These are phyloP conservation scores for Leptomonas pyrrhocoris DNA, from an alignment of 208 protist genomes.

Conservation along the genomic window DNA sequence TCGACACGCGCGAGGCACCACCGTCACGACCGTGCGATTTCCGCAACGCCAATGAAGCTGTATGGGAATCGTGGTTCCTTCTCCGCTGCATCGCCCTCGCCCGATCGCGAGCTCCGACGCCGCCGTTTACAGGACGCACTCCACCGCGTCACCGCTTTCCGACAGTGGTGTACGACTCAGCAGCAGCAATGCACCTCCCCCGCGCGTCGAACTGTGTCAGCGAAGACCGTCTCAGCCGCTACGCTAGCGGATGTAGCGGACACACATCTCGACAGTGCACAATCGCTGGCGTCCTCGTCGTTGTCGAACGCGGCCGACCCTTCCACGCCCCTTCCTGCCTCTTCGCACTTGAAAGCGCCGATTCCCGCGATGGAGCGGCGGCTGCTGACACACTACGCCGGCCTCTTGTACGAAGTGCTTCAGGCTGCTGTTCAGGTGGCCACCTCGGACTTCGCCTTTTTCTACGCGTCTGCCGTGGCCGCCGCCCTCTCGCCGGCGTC, in stretches of 20 bases:
- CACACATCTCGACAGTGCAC: too few relatives aligned
- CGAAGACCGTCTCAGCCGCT: neutral
- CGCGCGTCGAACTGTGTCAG: neutral
- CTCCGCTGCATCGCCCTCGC: neutral
- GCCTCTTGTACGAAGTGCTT: conserved; percentile 17
- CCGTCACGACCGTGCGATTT: too few relatives aligned
- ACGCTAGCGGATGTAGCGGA: neutral
- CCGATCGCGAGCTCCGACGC: neutral
- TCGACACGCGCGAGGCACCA: too few relatives aligned
- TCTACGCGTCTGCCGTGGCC: conserved; percentile 3
- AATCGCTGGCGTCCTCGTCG: too few relatives aligned
- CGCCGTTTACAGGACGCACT: neutral
- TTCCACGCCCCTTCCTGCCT: neutral
- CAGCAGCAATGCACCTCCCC: neutral
- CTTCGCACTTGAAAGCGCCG: neutral
- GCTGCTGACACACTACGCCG: conserved; percentile 23
- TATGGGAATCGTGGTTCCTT: too few relatives aligned
- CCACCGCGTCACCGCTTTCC: neutral
- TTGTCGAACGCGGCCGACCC: too few relatives aligned
- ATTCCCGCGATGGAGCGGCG: conserved; percentile 15
- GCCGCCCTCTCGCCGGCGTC: neutral
- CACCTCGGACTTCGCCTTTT: conserved; percentile 7
- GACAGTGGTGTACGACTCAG: neutral
- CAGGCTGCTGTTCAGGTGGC: conserved; percentile 12
- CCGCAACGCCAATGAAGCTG: too few relatives aligned